A percentile compares a stretch with the other conserved stretches of the same genome.
These are phyloP conservation scores for Manihot esculenta DNA, from an alignment of 441 rosid species.

Conservation along the genomic window DNA sequence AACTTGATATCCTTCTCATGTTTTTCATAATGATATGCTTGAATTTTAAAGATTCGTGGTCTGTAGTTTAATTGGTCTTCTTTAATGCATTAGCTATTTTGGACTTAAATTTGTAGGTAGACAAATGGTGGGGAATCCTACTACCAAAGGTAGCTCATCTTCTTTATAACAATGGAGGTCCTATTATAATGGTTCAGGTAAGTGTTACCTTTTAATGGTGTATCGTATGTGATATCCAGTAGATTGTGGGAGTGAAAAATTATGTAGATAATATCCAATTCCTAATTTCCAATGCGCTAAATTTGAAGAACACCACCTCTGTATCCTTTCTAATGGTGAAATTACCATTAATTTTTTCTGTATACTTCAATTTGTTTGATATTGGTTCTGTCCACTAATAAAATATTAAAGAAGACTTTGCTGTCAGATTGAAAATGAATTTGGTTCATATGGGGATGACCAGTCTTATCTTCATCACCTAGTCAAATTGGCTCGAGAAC, in stretches of 20 bases:
- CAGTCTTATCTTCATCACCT: slow-evolving; percentile 77
- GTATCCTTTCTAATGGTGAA: not conserved
- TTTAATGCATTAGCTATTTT: not conserved
- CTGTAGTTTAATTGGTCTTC: not conserved
- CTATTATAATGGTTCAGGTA: slow-evolving; percentile 96
- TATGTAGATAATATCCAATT: not conserved
- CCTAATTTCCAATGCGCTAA: not conserved
- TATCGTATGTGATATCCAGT: slow-evolving; percentile 6
- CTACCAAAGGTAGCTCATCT: slow-evolving; percentile 69
- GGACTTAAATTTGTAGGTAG: slow-evolving; percentile 55
- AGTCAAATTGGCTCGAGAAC: slow-evolving; percentile 55
- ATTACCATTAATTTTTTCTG: slow-evolving; percentile 23
- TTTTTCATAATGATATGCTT: not conserved
- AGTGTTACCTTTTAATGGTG: not conserved
- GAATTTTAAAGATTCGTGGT: not conserved
- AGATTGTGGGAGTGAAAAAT: not conserved
- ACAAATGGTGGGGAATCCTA: slow-evolving; percentile 80
- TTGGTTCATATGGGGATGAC: slow-evolving; percentile 93
- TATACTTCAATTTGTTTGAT: slow-evolving; percentile 11
- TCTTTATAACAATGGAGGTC: slow-evolving; percentile 83
- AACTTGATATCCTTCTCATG: not conserved
- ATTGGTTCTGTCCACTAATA: slow-evolving; percentile 11
- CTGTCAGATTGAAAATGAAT: slow-evolving; percentile 93
- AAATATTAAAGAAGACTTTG: slow-evolving; percentile 13
- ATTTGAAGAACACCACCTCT: not conserved